Evolutionary conservation across 257 asterid species (phyloP).

Genomic region (Capsicum pubescens): DNA sequence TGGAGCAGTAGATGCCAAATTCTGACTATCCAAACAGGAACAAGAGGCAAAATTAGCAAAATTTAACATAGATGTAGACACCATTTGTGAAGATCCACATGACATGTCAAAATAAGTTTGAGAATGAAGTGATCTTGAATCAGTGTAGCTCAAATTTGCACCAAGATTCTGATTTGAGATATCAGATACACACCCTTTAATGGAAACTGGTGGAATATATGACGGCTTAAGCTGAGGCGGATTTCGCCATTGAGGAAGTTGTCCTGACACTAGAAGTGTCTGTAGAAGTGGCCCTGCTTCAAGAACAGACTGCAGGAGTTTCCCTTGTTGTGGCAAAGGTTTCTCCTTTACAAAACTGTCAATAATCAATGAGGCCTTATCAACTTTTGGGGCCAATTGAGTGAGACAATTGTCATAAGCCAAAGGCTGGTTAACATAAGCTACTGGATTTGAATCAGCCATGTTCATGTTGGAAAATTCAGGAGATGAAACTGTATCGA

Average conservation of each 20-base stretch:
- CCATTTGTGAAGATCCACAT: constrained; percentile 52
- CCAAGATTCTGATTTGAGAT: constrained; percentile 34
- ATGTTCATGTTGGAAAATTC: constrained; percentile 32
- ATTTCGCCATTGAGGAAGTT: constrained; percentile 90
- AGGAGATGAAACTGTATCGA: constrained; percentile 28
- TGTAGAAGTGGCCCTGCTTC: constrained; percentile 76
- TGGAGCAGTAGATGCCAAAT: constrained; percentile 38
- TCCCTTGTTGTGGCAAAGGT: constrained; percentile 51
- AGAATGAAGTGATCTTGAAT: constrained; percentile 26
- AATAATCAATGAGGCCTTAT: constrained; percentile 20
- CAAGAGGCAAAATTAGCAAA: constrained; percentile 37
- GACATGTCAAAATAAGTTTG: constrained; percentile 51
- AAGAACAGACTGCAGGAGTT: constrained; percentile 62
- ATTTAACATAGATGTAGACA: constrained; percentile 46
- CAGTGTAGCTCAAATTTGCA: constrained; percentile 35
- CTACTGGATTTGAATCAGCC: neutral
- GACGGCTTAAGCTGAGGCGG: constrained; percentile 71
- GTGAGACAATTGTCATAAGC: neutral
- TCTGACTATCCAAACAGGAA: constrained; percentile 35
- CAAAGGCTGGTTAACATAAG: constrained; percentile 28
- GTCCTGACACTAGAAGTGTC: constrained; percentile 74
- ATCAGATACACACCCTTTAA: constrained; percentile 46
- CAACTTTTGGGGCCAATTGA: neutral
- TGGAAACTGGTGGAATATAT: constrained; percentile 60
- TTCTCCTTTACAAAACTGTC: constrained; percentile 30